A percentile compares a stretch with the other conserved stretches of the same genome.
Evolutionary conservation across 176 grass and related monocot genomes (phyloP).

Genomic region (Hordeum vulgare): MorexV3_pseudomolecules_assembly NC_058520.1:28414794-28415293

Average conservation of each 20-base stretch:
- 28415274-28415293: slow-evolving; percentile 33
- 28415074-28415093: not conserved
- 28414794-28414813: not conserved
- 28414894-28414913: slow-evolving; percentile 34
- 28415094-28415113: slow-evolving; percentile 18
- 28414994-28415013: slow-evolving; percentile 21
- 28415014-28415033: slow-evolving; percentile 28
- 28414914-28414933: slow-evolving; percentile 33
- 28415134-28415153: slow-evolving; percentile 7
- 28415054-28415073: slow-evolving; percentile 5
- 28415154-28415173: slow-evolving; percentile 23
- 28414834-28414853: slow-evolving; percentile 10
- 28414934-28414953: slow-evolving; percentile 21
- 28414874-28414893: slow-evolving; percentile 14
- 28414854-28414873: slow-evolving; percentile 25
- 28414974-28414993: slow-evolving; percentile 28
- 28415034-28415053: slow-evolving; percentile 14
- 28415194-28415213: slow-evolving; percentile 7
- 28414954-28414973: slow-evolving; percentile 23
- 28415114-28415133: slow-evolving; percentile 15
- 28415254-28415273: slow-evolving; percentile 16
- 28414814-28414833: slow-evolving; percentile 12
- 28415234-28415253: not conserved
- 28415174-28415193: slow-evolving; percentile 29
- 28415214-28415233: not conserved